These are phyloP conservation scores for Trichoderma guizhouense DNA, from an alignment of 2,329 filamentous ascomycete species.

Conservation along the genomic window DNA sequence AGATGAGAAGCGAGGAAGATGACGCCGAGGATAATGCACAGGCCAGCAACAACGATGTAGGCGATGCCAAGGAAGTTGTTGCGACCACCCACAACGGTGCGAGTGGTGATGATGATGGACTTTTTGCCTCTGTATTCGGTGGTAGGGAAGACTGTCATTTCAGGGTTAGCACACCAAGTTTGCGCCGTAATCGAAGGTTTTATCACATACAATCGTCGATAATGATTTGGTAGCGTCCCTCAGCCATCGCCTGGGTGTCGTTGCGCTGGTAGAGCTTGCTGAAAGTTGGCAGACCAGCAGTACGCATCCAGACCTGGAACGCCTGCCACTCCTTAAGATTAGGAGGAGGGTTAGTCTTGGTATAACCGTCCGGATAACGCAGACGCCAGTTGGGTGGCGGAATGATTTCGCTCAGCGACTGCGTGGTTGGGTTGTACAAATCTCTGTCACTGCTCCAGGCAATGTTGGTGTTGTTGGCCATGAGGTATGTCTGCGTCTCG, in stretches of 20 bases:
- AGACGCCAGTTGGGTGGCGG: constrained; percentile 84
- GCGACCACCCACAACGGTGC: constrained; percentile 88
- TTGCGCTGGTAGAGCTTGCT: constrained; percentile 90
- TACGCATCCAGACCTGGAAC: constrained; percentile 99
- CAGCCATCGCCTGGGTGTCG: constrained; percentile 62
- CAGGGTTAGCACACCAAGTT: constrained; percentile 12
- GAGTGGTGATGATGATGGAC: constrained; percentile 82
- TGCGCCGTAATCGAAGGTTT: not conserved
- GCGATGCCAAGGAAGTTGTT: constrained; percentile 96
- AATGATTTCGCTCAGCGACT: constrained; percentile 61
- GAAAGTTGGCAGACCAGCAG: constrained; percentile 87
- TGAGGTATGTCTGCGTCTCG: constrained; percentile 58
- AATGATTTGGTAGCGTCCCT: constrained; percentile 71
- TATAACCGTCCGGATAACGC: constrained; percentile 70
- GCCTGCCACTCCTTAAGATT: constrained; percentile 72
- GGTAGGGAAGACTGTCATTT: constrained; percentile 70
- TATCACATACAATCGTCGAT: constrained; percentile 70
- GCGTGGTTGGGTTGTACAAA: constrained; percentile 70
- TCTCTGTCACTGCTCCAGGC: constrained; percentile 82
- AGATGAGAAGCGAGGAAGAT: constrained; percentile 89
- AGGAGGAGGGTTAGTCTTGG: constrained; percentile 60
- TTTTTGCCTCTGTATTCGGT: constrained; percentile 80
- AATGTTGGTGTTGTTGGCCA: constrained; percentile 72
- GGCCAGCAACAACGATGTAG: constrained; percentile 87
- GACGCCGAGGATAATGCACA: constrained; percentile 84